These are phyloP conservation scores for Yarrowia keelungensis DNA, from an alignment of 805 yeast species.

Conservation along the genomic window DNA sequence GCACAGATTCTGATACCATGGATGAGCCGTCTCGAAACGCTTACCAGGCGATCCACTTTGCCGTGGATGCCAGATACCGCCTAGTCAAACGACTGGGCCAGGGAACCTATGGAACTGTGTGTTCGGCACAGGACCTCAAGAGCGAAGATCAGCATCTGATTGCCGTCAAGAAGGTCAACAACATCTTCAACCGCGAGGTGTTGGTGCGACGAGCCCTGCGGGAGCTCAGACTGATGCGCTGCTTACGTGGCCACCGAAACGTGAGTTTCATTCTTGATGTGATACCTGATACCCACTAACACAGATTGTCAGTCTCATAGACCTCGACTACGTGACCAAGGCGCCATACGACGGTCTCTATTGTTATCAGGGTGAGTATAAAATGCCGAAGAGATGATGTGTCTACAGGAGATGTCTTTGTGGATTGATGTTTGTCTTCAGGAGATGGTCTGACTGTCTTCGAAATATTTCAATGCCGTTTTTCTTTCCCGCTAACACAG, in stretches of 20 bases:
- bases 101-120: constrained; percentile 88
- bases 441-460: no score
- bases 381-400: no score
- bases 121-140: constrained; percentile 59
- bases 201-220: constrained; percentile 80
- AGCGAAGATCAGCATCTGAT: constrained; percentile 47
- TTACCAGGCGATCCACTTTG: constrained; percentile 36
- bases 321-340: constrained; percentile 70
- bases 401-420: no score
- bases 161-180: constrained; percentile 83
- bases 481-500: constrained; percentile 49
- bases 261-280: constrained; percentile 45
- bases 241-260: constrained; percentile 85
- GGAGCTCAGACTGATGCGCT: constrained; percentile 80
- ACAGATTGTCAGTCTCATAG: constrained; percentile 71
- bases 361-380: constrained; percentile 64
- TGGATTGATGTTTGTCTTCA: no score
- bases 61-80: constrained; percentile 34
- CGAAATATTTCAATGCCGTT: not conserved
- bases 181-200: constrained; percentile 70
- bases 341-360: constrained; percentile 85
- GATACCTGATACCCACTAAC: constrained; percentile 16
- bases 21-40: constrained; percentile 22
- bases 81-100: constrained; percentile 61
- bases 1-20: constrained; percentile 27